Evolutionary conservation across 164 flowering plant genomes (phyloP), one percentile per base, ranked within the genome.

Genomic region (Echeveria elegans): DNA sequence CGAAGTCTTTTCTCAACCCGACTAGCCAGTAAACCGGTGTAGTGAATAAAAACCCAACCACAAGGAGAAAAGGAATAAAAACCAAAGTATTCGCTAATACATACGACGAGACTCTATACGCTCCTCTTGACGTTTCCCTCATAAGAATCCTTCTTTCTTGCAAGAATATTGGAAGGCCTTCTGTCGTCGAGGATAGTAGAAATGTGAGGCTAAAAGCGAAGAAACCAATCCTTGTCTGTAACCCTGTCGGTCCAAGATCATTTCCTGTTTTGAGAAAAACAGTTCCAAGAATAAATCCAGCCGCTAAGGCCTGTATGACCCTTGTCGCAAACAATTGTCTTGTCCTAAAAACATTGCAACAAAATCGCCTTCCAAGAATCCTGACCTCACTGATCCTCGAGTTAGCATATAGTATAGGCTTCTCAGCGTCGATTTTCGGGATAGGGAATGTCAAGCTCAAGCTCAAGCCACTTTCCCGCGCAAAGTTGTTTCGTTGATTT

Each of bases 191-290:
- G 11, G 95, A 85, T 1, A 88, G 80, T 76, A 90, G 72, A 78
- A 87, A 93, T 7, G 92, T 92, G 65, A 92, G 90, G 53, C 78
- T 90, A 77, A 86, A 94, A 5, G 97, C 96, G 37, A 94, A 91
- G 69, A 94, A 90, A 31, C 98, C 97, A 26, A 83, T 29, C 50
- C 79, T 76, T 8, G 90, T 81, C 67, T 88, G 93, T 64, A 85
- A 12, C 59, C 59, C 59, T 10, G 15, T 53, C 30, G 59, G 59
- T 26, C 59, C 59, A 53, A 53, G 59, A 53, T 53, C 59, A 23
- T 53, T 26, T 29, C 30, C 59, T 8, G 4, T 24, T 29, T 53
- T 53, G 28, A 24, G 11, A 26, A 50, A 50, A 6, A 50, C 24
- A 19, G 23, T 50, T 2, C 23, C 56, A 21, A 50, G 56, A 21